A percentile compares a stretch with the other conserved stretches of the same genome.
Conservation (phyloP, 2,329 filamentous ascomycete genomes). For the Trichoderma breve region DNA sequence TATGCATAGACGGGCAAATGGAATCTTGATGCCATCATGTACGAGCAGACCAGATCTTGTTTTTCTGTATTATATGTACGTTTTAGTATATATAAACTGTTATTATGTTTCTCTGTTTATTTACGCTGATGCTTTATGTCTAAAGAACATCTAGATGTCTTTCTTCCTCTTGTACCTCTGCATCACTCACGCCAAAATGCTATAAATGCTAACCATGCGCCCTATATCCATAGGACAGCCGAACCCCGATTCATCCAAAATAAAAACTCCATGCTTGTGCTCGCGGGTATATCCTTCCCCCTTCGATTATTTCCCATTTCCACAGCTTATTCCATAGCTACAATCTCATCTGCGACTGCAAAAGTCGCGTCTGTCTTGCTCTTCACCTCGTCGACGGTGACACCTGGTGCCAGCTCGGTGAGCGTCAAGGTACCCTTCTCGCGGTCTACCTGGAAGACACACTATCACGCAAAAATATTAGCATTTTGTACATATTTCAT, state of each 20-base stretch:
- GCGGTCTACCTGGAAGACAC: conserved; percentile 69
- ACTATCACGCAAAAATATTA: conserved; percentile 40
- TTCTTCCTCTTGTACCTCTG: not conserved
- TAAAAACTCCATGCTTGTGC: not conserved
- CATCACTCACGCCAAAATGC: not conserved
- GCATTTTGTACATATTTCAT: not conserved
- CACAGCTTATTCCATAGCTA: conserved; percentile 40
- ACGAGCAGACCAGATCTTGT: not conserved
- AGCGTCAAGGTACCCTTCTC: conserved; percentile 60
- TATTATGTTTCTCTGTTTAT: too few species aligned
- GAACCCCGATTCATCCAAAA: not conserved
- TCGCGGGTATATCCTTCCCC: not conserved
- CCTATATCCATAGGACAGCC: not conserved
- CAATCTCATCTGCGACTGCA: conserved; percentile 56
- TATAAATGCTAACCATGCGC: not conserved
- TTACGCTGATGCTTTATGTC: not conserved
- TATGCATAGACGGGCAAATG: not conserved
- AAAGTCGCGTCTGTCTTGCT: conserved; percentile 70
- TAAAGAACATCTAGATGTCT: not conserved
- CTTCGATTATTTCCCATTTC: not conserved
- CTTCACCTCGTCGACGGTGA: conserved; percentile 65
- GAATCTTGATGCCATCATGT: not conserved
- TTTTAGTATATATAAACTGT: not conserved
- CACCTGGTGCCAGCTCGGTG: conserved; percentile 68
- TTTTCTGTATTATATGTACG: not conserved